A percentile compares a stretch with the other conserved stretches of the same genome.
These are phyloP conservation scores for Botrytis galanthina DNA, from an alignment of 2,329 filamentous ascomycete species.

Conservation along the genomic window DNA sequence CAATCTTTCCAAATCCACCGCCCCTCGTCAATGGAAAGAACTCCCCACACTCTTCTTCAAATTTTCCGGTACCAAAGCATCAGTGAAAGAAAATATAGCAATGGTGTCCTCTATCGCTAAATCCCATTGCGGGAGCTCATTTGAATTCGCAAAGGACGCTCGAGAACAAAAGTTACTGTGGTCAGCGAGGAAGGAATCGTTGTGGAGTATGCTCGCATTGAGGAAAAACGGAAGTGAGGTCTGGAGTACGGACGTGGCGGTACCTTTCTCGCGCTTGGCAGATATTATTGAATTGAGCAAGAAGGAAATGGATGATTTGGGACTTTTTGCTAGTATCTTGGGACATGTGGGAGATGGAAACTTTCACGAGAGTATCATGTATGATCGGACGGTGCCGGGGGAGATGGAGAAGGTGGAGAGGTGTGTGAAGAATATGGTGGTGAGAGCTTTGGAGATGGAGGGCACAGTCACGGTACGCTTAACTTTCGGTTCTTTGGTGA, in stretches of 20 bases:
- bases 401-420: constrained; percentile 75
- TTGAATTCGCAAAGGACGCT: constrained; percentile 73
- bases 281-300: constrained; percentile 81
- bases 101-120: constrained; percentile 67
- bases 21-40: constrained; percentile 70
- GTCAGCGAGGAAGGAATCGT: constrained; percentile 76
- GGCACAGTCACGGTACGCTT: constrained; percentile 71
- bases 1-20: constrained; percentile 69
- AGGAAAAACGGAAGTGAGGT: constrained; percentile 66
- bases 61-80: constrained; percentile 74
- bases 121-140: constrained; percentile 60
- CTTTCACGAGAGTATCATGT: constrained; percentile 92
- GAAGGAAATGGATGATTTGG: constrained; percentile 81
- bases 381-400: constrained; percentile 65
- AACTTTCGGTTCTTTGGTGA: background rate
- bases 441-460: constrained; percentile 89
- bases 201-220: constrained; percentile 80
- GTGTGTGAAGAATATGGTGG: constrained; percentile 87
- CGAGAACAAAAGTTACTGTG: constrained; percentile 73
- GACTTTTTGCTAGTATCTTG: constrained; percentile 81
- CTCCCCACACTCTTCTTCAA: constrained; percentile 80
- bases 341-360: constrained; percentile 94
- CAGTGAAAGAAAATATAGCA: constrained; percentile 74
- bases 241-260: constrained; percentile 82
- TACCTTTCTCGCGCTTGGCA: constrained; percentile 71